A percentile compares a stretch with the other conserved stretches of the same genome.
Evolutionary conservation across 2,329 filamentous ascomycete species (phyloP).

Genomic region (Sporothrix schenckii): DNA sequence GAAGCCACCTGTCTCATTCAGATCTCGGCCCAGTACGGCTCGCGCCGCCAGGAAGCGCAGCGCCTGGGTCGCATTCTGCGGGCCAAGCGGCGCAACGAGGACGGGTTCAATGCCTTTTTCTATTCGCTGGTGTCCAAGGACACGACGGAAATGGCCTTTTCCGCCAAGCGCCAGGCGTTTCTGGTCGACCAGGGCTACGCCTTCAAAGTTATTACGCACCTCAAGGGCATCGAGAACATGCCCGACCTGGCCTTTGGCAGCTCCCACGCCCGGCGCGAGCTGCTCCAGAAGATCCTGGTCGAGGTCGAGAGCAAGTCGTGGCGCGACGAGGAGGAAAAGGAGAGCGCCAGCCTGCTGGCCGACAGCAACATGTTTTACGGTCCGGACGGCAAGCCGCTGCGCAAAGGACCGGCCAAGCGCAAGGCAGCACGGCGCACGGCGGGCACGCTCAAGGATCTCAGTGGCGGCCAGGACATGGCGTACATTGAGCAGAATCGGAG

Average conservation of each 20-base stretch:
- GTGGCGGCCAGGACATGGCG: slow-evolving; percentile 96
- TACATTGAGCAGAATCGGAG: slow-evolving; percentile 83
- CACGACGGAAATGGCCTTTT: slow-evolving; percentile 97
- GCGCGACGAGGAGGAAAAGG: slow-evolving; percentile 46
- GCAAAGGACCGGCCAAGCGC: slow-evolving; percentile 33
- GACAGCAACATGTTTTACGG: too few relatives aligned
- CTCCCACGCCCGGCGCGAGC: slow-evolving; percentile 76
- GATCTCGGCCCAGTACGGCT: slow-evolving; percentile 96
- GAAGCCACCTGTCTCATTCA: slow-evolving; percentile 97
- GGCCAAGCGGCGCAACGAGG: slow-evolving; percentile 93
- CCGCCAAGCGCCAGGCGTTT: slow-evolving; percentile 94
- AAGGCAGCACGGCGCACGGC: slow-evolving; percentile 67
- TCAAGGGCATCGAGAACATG: slow-evolving; percentile 86
- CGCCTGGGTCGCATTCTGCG: slow-evolving; percentile 88
- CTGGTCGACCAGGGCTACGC: slow-evolving; percentile 97
- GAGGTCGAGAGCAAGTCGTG: slow-evolving; percentile 59
- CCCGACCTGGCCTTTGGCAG: slow-evolving; percentile 79
- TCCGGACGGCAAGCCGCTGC: too few relatives aligned
- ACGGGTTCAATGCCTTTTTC: slow-evolving; percentile 99
- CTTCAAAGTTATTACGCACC: slow-evolving; percentile 97
- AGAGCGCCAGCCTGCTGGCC: slow-evolving; percentile 27
- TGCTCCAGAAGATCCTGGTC: slow-evolving; percentile 85
- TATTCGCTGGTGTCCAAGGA: slow-evolving; percentile 97
- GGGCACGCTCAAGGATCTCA: slow-evolving; percentile 80
- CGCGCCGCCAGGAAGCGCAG: slow-evolving; percentile 93